These are phyloP conservation scores for Cytospora piceae DNA, from an alignment of 2,329 filamentous ascomycete species.

Conservation along the genomic window DNA sequence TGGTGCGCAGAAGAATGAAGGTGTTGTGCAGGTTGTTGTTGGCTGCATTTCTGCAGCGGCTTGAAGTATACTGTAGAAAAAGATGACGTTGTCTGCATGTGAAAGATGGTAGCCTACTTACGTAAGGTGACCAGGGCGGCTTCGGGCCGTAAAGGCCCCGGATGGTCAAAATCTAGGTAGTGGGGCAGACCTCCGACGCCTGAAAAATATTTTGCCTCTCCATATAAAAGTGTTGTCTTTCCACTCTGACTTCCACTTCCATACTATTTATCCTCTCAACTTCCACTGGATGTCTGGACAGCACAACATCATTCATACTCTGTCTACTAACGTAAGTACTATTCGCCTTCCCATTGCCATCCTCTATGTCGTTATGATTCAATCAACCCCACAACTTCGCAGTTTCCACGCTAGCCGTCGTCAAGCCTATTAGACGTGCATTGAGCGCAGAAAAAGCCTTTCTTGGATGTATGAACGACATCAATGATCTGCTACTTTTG, in stretches of 20 bases:
- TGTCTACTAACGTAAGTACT: background rate
- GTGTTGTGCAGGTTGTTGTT: too few relatives aligned
- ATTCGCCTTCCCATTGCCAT: background rate
- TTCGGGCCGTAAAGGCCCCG: too few relatives aligned
- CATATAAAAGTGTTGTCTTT: background rate
- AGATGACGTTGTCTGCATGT: too few relatives aligned
- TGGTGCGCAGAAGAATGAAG: too few relatives aligned
- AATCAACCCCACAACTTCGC: background rate
- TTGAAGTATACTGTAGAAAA: too few relatives aligned
- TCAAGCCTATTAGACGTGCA: background rate
- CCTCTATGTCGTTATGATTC: background rate
- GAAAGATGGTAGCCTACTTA: background rate
- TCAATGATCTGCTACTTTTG: background rate
- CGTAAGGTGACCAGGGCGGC: background rate
- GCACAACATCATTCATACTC: background rate
- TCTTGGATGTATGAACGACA: background rate
- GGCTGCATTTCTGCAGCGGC: too few relatives aligned
- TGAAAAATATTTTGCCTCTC: background rate
- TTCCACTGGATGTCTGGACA: background rate
- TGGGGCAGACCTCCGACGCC: background rate
- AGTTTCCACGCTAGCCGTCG: constrained; percentile 1
- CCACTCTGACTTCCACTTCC: background rate
- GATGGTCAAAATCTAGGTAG: background rate
- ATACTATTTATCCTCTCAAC: background rate
- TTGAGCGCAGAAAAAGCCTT: constrained; percentile 1